Base-by-base conservation (phyloP, 2,329 filamentous ascomycete species). In the Colletotrichum sidae region DNA sequence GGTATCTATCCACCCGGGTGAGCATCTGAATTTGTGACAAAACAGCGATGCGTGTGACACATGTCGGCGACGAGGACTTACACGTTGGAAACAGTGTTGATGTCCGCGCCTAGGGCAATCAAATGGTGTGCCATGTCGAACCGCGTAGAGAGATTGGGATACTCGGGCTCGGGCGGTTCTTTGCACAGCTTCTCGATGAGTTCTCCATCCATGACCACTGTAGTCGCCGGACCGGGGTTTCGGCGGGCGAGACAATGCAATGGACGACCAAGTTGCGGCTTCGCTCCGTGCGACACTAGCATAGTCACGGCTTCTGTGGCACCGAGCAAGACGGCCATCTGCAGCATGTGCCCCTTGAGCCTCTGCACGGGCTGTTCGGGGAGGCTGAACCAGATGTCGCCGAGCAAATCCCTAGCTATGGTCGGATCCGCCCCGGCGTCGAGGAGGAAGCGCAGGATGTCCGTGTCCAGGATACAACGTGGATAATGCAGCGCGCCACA, bases 351-450 rank as follows among this genome's bases (percentile, higher is more conserved):
- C 45, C 55, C 45, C 17, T 57, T 35, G 45, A 57, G 45, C 17
- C 55, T 57, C 45, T 50, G 45, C 13, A 57, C 55, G 8, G 37
- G 55, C 8, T 42, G 45, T 52, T 60, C 39, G 47, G n/a, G 1
- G 34, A 60, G 2, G 33, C 17, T 37, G 56, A 45, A 53, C 2
- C 6, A n/a, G 45, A 15, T 6, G 4, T 57, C 45, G 35, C 45
- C 12, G 17, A 15, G 6, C n/a, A 50, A 11, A 35, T 57, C 44
- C 15, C 56, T 45, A 17, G 6, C 56, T 53, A 53, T 45, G 33
- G 39, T 60, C n/a, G 49, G 56, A 53, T 60, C 47, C 8, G 47
- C 56, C n/a, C 56, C 47, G 8, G 39, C 56, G 25, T 60, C 49
- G 8, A 60, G 56, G 38, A 60, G 56, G 37, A 52, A 60, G 6